These are phyloP conservation scores for Xylaria intraflava DNA, from an alignment of 495 filamentous ascomycete species.

Conservation along the genomic window DNA sequence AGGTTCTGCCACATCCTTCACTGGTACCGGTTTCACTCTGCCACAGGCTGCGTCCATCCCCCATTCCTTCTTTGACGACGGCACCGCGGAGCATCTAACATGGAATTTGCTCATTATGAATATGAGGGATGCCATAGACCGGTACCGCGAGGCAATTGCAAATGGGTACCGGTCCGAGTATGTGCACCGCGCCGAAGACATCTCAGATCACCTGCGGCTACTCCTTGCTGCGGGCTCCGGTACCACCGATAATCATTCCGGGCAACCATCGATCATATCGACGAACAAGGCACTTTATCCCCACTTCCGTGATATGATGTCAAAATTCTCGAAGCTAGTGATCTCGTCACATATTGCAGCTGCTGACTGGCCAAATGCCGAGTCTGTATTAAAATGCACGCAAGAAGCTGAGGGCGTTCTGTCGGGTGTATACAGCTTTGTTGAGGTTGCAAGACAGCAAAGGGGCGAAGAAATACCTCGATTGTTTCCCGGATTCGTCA, in stretches of 20 bases:
- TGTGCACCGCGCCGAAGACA: conserved; percentile 87
- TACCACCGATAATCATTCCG: conserved; percentile 97
- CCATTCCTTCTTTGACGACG: conserved; percentile 80
- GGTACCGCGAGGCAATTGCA: conserved; percentile 77
- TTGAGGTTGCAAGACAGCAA: conserved; percentile 88
- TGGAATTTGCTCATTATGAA: conserved; percentile 87
- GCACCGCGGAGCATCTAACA: conserved; percentile 59
- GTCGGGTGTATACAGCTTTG: conserved; percentile 87
- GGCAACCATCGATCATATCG: conserved; percentile 97
- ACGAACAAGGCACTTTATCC: conserved; percentile 95
- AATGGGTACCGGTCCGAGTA: conserved; percentile 79
- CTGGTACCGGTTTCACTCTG: conserved; percentile 50
- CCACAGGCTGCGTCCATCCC: conserved; percentile 58
- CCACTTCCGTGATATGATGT: conserved; percentile 99
- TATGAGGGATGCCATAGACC: conserved; percentile 81
- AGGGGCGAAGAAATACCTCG: conserved; percentile 81
- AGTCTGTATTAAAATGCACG: conserved; percentile 88
- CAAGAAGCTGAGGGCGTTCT: conserved; percentile 94
- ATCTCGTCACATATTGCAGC: conserved; percentile 97
- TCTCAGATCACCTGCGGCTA: conserved; percentile 90
- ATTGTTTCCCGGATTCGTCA: conserved; percentile 85
- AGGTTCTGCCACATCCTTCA: conserved; percentile 59
- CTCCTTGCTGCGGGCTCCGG: conserved; percentile 92
- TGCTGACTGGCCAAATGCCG: conserved; percentile 79
- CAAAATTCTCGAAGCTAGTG: conserved; percentile 94